These are phyloP conservation scores for Sclerospora graminicola DNA, from an alignment of 352 stramenopile species.

Conservation along the genomic window DNA sequence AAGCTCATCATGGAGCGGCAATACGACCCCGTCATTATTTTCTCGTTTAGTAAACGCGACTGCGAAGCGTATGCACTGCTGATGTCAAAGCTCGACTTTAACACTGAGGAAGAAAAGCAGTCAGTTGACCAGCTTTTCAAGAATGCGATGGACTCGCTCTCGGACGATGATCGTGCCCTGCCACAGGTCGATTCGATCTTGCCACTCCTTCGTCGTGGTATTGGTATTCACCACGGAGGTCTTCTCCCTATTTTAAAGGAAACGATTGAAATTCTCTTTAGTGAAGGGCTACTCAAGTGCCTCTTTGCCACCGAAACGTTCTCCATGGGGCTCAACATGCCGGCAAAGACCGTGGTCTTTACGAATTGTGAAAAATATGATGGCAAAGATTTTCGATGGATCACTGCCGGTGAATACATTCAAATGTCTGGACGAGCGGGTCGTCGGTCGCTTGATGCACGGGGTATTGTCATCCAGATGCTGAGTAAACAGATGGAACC, in stretches of 20 bases:
- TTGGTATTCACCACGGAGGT: conserved; percentile 99
- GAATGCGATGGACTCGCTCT: conserved; percentile 96
- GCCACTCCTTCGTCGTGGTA: conserved; percentile 94
- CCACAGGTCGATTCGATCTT: conserved; percentile 96
- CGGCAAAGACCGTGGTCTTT: conserved; percentile 98
- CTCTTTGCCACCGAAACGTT: conserved; percentile 98
- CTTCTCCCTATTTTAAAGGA: conserved; percentile 99
- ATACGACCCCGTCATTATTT: conserved; percentile 98
- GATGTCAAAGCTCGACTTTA: conserved; percentile 94
- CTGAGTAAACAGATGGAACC: conserved; percentile 99
- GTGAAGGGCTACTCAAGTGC: conserved; percentile 96
- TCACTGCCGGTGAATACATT: conserved; percentile 93
- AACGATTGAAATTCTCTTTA: conserved; percentile 89
- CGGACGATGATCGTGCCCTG: conserved; percentile 94
- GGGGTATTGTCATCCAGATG: conserved; percentile 98
- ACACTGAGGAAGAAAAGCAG: conserved; percentile 96
- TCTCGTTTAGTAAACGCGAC: conserved; percentile 99
- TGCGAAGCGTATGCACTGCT: conserved; percentile 91
- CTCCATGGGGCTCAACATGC: conserved; percentile 99
- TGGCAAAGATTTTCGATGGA: conserved; percentile 92
- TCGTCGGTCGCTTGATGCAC: conserved; percentile 95
- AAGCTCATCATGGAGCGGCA: conserved; percentile 96
- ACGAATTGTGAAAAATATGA: conserved; percentile 96
- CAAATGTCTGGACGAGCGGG: conserved; percentile 95
- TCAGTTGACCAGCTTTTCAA: conserved; percentile 95